Conservation (phyloP, 495 filamentous ascomycete species). For the Cercophora scortea region DNA sequence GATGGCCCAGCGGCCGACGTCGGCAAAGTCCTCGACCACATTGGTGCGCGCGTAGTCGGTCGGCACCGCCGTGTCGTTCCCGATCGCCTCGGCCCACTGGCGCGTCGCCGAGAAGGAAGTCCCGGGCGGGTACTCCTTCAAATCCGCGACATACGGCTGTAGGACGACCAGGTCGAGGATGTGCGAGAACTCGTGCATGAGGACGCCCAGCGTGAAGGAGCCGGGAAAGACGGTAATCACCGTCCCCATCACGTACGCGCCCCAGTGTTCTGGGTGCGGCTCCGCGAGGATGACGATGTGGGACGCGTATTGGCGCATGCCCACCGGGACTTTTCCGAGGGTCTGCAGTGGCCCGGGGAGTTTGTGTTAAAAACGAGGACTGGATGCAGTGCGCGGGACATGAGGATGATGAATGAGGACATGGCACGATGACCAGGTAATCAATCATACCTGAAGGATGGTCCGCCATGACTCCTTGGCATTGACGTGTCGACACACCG, state of each 20-base stretch:
- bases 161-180: constrained; percentile 14
- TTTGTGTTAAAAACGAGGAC: neutral
- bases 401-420: too few relatives aligned
- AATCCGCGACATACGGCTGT: neutral
- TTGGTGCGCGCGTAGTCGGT: constrained; percentile 11
- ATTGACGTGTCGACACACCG: constrained; percentile 14
- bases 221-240: constrained; percentile 4
- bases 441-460: constrained; percentile 12
- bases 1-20: constrained; percentile 15
- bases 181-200: constrained; percentile 17
- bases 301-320: constrained; percentile 14
- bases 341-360: constrained; percentile 6
- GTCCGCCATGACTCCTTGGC: constrained; percentile 2
- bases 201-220: constrained; percentile 12
- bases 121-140: neutral
- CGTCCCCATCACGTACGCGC: constrained; percentile 12
- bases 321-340: constrained; percentile 14
- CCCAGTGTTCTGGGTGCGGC: neutral
- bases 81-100: constrained; percentile 4
- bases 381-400: too few relatives aligned
- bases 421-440: too few relatives aligned
- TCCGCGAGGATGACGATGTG: constrained; percentile 9
- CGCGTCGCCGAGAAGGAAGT: constrained; percentile 10
- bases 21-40: constrained; percentile 16
- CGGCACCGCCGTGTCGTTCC: constrained; percentile 7